Percentiles rank a stretch among this genome's conserved stretches.
Evolutionary conservation across 2,329 filamentous ascomycete genomes (phyloP).

Genomic region (Aspergillus sp.): DNA sequence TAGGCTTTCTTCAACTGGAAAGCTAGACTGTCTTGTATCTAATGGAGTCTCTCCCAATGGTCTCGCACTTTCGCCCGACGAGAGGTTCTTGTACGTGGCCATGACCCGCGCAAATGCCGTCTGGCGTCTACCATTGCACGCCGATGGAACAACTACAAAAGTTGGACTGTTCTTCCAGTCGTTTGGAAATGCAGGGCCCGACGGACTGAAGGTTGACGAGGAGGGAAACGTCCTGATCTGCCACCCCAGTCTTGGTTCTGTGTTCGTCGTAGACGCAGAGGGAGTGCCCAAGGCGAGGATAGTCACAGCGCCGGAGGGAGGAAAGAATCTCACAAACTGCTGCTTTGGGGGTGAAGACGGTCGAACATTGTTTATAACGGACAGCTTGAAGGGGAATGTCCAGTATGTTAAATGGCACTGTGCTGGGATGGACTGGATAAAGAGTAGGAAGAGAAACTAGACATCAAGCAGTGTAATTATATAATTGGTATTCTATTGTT

Average conservation of each 20-base stretch:
- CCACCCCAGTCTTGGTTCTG: no score
- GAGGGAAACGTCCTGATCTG: no score
- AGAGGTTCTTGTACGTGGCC: slow-evolving; percentile 42
- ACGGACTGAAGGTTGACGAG: no score
- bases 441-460: neutral
- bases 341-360: slow-evolving; percentile 42
- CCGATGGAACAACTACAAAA: slow-evolving; percentile 42
- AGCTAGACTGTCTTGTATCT: slow-evolving; percentile 38
- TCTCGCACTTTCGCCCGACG: slow-evolving; percentile 40
- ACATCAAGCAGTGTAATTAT: no score
- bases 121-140: slow-evolving; percentile 42
- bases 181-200: no score
- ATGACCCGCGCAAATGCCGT: slow-evolving; percentile 40
- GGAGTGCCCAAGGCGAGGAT: slow-evolving; percentile 41
- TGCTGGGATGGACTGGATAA: slow-evolving; percentile 3
- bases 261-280: no score
- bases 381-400: slow-evolving; percentile 38
- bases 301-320: slow-evolving; percentile 26
- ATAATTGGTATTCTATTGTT: no score
- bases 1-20: slow-evolving; percentile 34
- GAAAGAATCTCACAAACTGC: slow-evolving; percentile 43
- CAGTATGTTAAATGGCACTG: slow-evolving; percentile 21
- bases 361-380: slow-evolving; percentile 43
- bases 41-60: slow-evolving; percentile 45
- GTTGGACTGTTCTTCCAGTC: slow-evolving; percentile 39